Evolutionary conservation across 129 eudicot genomes (phyloP).

Genomic region (Helianthus annuus): HanXRQr2.0-SUNRISE NC_035435.2:41923436-41923935

Average conservation of each 20-base stretch:
- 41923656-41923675: constrained; percentile 16
- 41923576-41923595: constrained; percentile 34
- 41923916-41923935: not conserved
- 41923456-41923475: constrained; percentile 18
- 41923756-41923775: constrained; percentile 7
- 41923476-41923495: constrained; percentile 24
- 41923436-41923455: constrained; percentile 18
- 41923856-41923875: constrained; percentile 1
- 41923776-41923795: constrained; percentile 12
- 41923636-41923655: constrained; percentile 22
- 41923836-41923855: constrained; percentile 1
- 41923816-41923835: not conserved
- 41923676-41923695: constrained; percentile 13
- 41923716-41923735: constrained; percentile 21
- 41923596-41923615: constrained; percentile 13
- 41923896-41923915: constrained; percentile 8
- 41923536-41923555: not conserved
- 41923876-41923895: not conserved
- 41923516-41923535: constrained; percentile 19
- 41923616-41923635: constrained; percentile 24
- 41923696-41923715: constrained; percentile 1
- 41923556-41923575: not conserved
- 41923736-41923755: constrained; percentile 16
- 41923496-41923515: constrained; percentile 24
- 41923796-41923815: constrained; percentile 16